Base-by-base conservation (phyloP, 805 yeast species). In the Phaffomyces antillensis region DNA sequence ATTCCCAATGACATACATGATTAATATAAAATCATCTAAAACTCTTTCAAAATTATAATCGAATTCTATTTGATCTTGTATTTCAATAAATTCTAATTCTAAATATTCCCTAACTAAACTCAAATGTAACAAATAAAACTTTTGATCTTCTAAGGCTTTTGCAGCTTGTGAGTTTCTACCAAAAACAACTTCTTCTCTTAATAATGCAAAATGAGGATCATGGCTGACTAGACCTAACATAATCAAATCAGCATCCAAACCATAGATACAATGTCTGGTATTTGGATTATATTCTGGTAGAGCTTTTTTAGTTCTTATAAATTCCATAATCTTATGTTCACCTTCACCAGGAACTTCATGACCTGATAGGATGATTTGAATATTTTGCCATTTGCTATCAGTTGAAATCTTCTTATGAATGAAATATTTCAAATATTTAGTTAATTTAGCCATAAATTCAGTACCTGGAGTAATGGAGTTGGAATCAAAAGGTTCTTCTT, bases 281-380 rank as follows among this genome's bases (percentile, higher is more conserved):
- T 93, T 91, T 43, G 98, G 96, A 59, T 87, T 77, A 64, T 91
- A 86, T 59, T 81, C 80, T 0, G 95, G 86, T 54, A 86, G 93
- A 36, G 84, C 76, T 54, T 98, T 74, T 62, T 90, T 98, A 36
- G 86, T 77, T 58, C 99, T 78, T 46, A 93, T 85, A 61, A 90
- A 93, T 57, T 85, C 89, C 99, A 93, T 93, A 55, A 93, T 83
- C 64, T 93, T 93, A 69, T 93, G 99, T 65, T 93, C 99, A 61
- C 99, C 99, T 73, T 93, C 99, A 50, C 99, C 99, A 1, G 99
- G 99, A 13, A 91, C 98, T 0, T 95, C 82, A 28, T 96, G 96
- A 62, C 91, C 99, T 58, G 95, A 84, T 39, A 93, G 83, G 23
- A 93, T 85, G 7, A 93, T 89, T 64, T 93, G 93, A 40, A 91